A percentile compares a stretch with the other conserved stretches of the same genome.
phyloP scores from a whole-genome alignment of 176 grass and related monocot genomes.

The Zea luxurians region DNA sequence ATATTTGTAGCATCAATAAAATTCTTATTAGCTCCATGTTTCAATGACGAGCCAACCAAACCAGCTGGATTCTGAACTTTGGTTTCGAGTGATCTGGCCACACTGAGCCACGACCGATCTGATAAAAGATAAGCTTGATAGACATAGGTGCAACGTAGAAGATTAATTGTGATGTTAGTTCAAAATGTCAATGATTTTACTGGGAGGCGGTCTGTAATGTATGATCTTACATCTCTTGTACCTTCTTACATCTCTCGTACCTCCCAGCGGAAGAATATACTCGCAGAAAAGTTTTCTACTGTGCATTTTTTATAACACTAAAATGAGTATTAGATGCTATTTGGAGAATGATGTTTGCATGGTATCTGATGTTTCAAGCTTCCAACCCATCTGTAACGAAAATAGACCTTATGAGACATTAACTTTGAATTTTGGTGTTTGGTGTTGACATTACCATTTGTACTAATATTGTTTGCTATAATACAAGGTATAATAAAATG shows the following conservation, averaged over 20 bases:
- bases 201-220: neutral
- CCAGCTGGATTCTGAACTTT: neutral
- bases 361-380: no score
- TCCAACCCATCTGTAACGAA: no score
- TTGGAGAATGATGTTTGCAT: neutral
- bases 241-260: neutral
- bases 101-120: neutral
- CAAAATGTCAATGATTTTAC: slow-evolving; percentile 8
- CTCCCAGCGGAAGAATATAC: slow-evolving; percentile 30
- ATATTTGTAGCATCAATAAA: slow-evolving; percentile 25
- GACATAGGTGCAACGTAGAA: slow-evolving; percentile 26
- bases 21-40: slow-evolving; percentile 23
- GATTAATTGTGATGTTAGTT: slow-evolving; percentile 30
- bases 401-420: no score
- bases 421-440: no score
- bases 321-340: neutral
- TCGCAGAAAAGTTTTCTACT: slow-evolving; percentile 10
- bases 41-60: neutral
- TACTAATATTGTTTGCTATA: no score
- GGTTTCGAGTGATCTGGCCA: slow-evolving; percentile 12
- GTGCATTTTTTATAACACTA: slow-evolving; percentile 6
- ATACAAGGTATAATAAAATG: no score
- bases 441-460: no score
- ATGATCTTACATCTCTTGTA: slow-evolving; percentile 32
- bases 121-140: neutral